Conservation (phyloP, 345 rosid species). For the Ceriops decandra region DNA sequence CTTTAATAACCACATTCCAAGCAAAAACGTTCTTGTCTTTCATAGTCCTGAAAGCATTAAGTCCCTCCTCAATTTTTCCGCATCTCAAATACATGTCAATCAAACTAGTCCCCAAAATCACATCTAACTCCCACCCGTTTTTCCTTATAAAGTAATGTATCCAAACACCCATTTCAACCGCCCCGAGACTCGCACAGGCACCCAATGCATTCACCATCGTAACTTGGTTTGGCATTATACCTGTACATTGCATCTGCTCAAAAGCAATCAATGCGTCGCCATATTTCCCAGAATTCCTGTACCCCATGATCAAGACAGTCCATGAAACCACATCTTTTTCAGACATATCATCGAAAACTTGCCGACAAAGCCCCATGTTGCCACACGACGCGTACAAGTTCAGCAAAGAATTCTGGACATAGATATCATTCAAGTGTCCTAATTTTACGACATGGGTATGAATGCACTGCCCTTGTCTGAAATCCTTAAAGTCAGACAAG, state of each 20-base stretch:
- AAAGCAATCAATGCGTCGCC: conserved; percentile 48
- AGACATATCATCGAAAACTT: conserved; percentile 53
- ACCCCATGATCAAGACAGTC: conserved; percentile 50
- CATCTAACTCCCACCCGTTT: conserved; percentile 51
- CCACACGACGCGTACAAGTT: conserved; percentile 39
- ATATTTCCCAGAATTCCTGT: conserved; percentile 25
- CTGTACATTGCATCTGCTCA: conserved; percentile 46
- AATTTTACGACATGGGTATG: conserved; percentile 46
- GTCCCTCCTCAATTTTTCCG: conserved; percentile 45
- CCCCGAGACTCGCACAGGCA: conserved; percentile 41
- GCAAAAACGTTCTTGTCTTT: conserved; percentile 41
- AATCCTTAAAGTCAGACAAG: conserved; percentile 35
- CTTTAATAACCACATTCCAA: conserved; percentile 51
- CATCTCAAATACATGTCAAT: conserved; percentile 52
- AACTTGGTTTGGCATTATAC: conserved; percentile 47
- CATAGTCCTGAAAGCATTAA: conserved; percentile 40
- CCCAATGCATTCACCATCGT: conserved; percentile 57
- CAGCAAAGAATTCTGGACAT: conserved; percentile 40
- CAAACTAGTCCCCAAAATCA: conserved; percentile 49
- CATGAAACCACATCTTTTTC: conserved; percentile 52
- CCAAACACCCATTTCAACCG: conserved; percentile 53
- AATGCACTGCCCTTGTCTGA: conserved; percentile 29
- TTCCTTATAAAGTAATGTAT: conserved; percentile 45
- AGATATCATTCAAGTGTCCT: conserved; percentile 43
- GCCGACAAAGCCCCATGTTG: conserved; percentile 30